These are phyloP conservation scores for Cinnamomum chago DNA, from an alignment of 164 flowering plant species.

Conservation along the genomic window DNA sequence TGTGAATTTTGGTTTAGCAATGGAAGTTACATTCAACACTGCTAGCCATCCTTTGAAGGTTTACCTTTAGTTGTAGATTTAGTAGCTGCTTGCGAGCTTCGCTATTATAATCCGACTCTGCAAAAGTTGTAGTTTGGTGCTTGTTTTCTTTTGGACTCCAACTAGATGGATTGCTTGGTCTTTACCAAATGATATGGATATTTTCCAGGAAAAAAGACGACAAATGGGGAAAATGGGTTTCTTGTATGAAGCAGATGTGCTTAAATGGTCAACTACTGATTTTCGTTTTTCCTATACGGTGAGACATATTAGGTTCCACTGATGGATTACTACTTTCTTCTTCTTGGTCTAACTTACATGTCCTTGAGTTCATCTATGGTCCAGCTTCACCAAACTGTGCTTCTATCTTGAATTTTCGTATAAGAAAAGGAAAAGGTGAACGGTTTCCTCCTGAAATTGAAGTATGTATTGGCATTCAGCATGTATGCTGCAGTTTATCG, in stretches of 20 bases:
- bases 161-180: neutral
- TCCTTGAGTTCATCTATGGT: too few relatives aligned
- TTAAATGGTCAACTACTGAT: conserved; percentile 67
- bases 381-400: too few relatives aligned
- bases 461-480: too few relatives aligned
- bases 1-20: conserved; percentile 56
- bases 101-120: neutral
- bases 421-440: too few relatives aligned
- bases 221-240: conserved; percentile 58
- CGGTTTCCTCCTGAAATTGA: too few relatives aligned
- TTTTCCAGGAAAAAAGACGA: conserved; percentile 54
- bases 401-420: too few relatives aligned
- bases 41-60: conserved; percentile 89
- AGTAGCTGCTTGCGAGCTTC: neutral
- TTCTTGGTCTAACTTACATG: too few relatives aligned
- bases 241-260: conserved; percentile 69
- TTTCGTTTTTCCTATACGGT: conserved; percentile 64
- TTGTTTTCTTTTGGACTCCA: neutral
- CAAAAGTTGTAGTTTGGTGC: neutral
- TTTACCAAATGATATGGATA: conserved; percentile 1
- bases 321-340: too few relatives aligned
- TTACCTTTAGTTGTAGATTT: neutral
- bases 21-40: conserved; percentile 56
- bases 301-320: too few relatives aligned
- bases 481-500: too few relatives aligned